Conservation (phyloP, 2,329 filamentous ascomycete species). For the Amphichorda felina region DNA sequence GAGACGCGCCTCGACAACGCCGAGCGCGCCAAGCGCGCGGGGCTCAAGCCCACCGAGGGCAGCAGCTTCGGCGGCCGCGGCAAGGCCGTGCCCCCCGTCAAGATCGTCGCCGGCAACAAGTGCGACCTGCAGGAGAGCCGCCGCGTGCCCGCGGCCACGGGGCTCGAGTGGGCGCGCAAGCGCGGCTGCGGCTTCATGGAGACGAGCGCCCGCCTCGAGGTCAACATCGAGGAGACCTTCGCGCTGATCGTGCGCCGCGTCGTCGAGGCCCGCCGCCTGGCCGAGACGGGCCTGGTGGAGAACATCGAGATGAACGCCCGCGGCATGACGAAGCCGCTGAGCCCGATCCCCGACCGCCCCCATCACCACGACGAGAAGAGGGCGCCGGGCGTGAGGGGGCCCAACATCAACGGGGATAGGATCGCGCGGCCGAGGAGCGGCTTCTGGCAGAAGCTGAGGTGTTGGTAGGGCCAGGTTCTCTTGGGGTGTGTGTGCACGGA, state of each 20-base stretch:
- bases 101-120: constrained; percentile 80
- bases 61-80: constrained; percentile 20
- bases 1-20: constrained; percentile 57
- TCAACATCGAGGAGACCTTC: constrained; percentile 86
- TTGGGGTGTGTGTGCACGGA: too few relatives aligned
- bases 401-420: constrained; percentile 28
- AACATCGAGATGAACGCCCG: constrained; percentile 31
- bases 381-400: constrained; percentile 30
- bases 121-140: constrained; percentile 65
- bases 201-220: constrained; percentile 71
- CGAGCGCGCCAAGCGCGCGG: constrained; percentile 34
- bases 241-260: constrained; percentile 54
- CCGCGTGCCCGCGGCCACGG: constrained; percentile 56
- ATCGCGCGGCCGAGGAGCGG: constrained; percentile 28
- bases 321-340: constrained; percentile 46
- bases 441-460: constrained; percentile 46
- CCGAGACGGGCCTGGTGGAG: constrained; percentile 31
- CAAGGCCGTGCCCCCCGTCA: constrained; percentile 57
- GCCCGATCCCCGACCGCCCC: constrained; percentile 29
- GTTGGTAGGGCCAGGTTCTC: constrained; percentile 39
- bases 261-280: constrained; percentile 40
- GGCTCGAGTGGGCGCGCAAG: constrained; percentile 65
- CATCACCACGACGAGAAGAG: constrained; percentile 29
- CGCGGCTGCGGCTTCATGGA: constrained; percentile 80
- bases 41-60: constrained; percentile 15